phyloP scores from a whole-genome alignment of 2,329 filamentous ascomycete genomes.

The Colletotrichum sp. region DNA sequence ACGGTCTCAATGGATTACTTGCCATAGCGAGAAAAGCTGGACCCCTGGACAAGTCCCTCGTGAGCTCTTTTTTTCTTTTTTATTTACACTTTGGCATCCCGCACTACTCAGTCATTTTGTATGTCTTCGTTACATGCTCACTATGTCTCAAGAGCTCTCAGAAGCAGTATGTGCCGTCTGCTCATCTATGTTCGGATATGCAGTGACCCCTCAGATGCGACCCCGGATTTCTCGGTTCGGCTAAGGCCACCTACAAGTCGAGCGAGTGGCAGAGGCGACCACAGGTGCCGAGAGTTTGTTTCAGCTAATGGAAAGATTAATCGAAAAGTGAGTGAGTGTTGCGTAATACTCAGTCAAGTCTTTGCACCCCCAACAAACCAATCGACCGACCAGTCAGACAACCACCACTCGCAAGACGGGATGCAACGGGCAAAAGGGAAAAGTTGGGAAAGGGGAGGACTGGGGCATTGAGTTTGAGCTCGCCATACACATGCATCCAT shows the following conservation, averaged over 20 bases:
- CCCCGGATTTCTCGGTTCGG: not conserved
- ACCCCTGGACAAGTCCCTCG: not conserved
- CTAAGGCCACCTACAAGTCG: not conserved
- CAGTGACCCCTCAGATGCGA: not conserved
- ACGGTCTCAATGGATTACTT: not conserved
- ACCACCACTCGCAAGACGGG: not conserved
- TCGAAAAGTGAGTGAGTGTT: conserved; percentile 1
- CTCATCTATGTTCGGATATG: not conserved
- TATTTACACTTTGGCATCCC: no score
- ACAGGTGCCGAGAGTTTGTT: conserved; percentile 6
- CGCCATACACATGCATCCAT: not conserved
- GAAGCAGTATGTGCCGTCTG: not conserved
- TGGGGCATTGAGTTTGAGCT: not conserved
- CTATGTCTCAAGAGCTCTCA: no score
- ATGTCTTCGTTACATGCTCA: no score
- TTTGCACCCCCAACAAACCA: not conserved
- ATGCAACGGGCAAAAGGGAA: not conserved
- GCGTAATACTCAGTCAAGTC: not conserved
- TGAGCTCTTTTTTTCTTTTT: not conserved
- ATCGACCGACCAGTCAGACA: not conserved
- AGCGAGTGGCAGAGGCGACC: not conserved
- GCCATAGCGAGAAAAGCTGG: not conserved
- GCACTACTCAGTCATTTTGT: not conserved
- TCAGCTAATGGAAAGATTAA: conserved; percentile 1
- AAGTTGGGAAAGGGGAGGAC: not conserved